Conservation (phyloP, 352 stramenopile species). For the Phytophthora rubi region DNA sequence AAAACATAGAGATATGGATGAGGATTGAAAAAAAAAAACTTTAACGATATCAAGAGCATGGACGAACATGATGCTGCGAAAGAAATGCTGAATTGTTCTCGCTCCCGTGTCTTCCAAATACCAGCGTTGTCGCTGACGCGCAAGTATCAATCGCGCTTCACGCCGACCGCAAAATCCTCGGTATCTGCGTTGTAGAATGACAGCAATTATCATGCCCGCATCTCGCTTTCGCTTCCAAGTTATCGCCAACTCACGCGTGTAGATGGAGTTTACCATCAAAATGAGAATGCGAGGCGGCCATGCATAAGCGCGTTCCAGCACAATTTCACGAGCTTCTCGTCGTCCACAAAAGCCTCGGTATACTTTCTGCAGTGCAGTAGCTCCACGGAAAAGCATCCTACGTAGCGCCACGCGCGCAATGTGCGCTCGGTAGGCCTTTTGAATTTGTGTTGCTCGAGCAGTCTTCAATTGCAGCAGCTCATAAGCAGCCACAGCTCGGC, state of each 20-base stretch:
- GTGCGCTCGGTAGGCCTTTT: constrained; percentile 60
- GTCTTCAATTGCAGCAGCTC: constrained; percentile 34
- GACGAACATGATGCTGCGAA: constrained; percentile 76
- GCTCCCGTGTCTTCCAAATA: constrained; percentile 52
- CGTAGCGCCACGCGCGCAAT: constrained; percentile 51
- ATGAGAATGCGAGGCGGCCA: constrained; percentile 56
- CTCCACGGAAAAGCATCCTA: constrained; percentile 43
- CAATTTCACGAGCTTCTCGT: constrained; percentile 30
- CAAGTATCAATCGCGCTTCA: constrained; percentile 36
- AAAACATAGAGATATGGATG: constrained; percentile 7
- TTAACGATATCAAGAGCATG: neutral
- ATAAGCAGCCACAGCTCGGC: constrained; percentile 24
- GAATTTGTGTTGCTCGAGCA: constrained; percentile 46
- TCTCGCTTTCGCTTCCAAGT: constrained; percentile 70
- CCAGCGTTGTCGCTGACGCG: constrained; percentile 34
- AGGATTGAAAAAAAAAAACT: neutral
- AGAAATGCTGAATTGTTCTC: constrained; percentile 73
- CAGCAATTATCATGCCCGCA: constrained; percentile 46
- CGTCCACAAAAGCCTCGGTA: constrained; percentile 61
- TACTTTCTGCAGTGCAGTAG: constrained; percentile 58
- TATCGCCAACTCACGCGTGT: constrained; percentile 54
- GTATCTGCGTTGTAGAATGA: constrained; percentile 45
- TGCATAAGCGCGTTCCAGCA: constrained; percentile 55
- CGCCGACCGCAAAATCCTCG: constrained; percentile 62
- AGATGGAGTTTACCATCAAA: constrained; percentile 56